Evolutionary conservation across 2,329 filamentous ascomycete genomes (phyloP), one percentile per base, ranked within the genome.

Genomic region (Penicillium sp.): DNA sequence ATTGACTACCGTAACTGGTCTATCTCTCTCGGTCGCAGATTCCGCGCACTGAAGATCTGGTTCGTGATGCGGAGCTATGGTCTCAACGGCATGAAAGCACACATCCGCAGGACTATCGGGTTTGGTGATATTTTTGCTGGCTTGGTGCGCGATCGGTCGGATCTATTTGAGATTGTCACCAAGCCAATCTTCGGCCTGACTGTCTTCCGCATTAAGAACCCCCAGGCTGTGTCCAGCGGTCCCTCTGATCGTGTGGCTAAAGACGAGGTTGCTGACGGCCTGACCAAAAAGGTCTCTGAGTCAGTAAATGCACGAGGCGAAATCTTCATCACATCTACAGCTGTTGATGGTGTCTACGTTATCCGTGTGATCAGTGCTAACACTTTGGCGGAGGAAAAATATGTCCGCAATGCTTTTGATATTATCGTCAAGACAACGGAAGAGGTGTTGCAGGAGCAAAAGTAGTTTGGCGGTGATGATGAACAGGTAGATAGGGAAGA

Each of bases 1-100:
- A 96, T 91, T 23, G 93, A 97, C 74, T 97, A 96, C 78, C 85
- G 93, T 43, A 92, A 97, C 79, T 97, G 93, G 93, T 91, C 96
- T 76, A 95, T 97, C 66, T 91, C 93, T 0, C 85, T 97, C 0
- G 93, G 93, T 8, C 81, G 93, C 2, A 82, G 93, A 14, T 97
- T 97, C 81, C 83, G 93, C 56, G 85, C 88, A 2, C 76, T 97
- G 54, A 97, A 97, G 78, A 86, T 96, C 59, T 97, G 93, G 93
- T 97, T 97, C 70, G 91, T 97, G 7, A 78, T 97, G 65, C 81
- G 93, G 41, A 86, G 83, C 40, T 96, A 91, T 68, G 93, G 93
- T 0, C 76, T 95, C 47, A 79, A 80, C 29, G 93, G 92, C 0
- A 74, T 97, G 66, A 86, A 85, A 62, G 80, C 76, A 4, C 89